Base-by-base conservation (phyloP, 768 basidiomycete species). In the Mrakia gelida region DNA sequence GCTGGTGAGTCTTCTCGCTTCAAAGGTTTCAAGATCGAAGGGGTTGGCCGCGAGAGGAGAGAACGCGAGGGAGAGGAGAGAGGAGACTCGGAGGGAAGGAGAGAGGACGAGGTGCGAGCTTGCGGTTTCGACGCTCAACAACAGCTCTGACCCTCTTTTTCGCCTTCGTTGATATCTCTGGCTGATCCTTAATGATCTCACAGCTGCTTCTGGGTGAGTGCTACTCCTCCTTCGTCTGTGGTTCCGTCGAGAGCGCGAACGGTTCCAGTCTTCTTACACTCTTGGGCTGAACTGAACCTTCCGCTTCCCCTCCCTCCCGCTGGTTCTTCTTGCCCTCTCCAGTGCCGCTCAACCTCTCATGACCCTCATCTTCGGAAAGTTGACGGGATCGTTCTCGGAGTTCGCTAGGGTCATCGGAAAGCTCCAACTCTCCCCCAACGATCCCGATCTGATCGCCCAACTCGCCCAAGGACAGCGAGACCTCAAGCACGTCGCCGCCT, bases 291-390 rank as follows among this genome's bases (percentile, higher is more conserved):
- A 16, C 45, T 45, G 45, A 45, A 45, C 45, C 45, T 45, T 45
- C 45, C 45, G 9, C 45, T 16, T 45, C 54, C 26, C 21, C 54
- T 16, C 54, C 21, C 18, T 8, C 54, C 54, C 18, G 13, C 26
- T 56, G 4, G 13, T 56, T 18, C 21, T 56, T 16, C 18, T n/a
- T 16, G 2, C 18, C 38, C 38, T 38, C 38, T 38, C 38, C 38
- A 38, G 87, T n/a, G 90, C 87, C 0, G 90, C 93, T 41, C 92
- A 94, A 75, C 82, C 83, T 2, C 78, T 84, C 56, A 85, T 84
- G 84, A 85, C 84, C 21, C 85, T 97, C 75, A 87, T 97, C 56
- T 96, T 97, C 83, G 94, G 94, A 32, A 80, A 79, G 54, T 74
- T 82, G 21, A 81, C 81, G 0, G 41, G 73, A 26, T 32, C 73